Evolutionary conservation across 2,329 filamentous ascomycete species (phyloP).

Genomic region (Hypoxylon sp.): DNA sequence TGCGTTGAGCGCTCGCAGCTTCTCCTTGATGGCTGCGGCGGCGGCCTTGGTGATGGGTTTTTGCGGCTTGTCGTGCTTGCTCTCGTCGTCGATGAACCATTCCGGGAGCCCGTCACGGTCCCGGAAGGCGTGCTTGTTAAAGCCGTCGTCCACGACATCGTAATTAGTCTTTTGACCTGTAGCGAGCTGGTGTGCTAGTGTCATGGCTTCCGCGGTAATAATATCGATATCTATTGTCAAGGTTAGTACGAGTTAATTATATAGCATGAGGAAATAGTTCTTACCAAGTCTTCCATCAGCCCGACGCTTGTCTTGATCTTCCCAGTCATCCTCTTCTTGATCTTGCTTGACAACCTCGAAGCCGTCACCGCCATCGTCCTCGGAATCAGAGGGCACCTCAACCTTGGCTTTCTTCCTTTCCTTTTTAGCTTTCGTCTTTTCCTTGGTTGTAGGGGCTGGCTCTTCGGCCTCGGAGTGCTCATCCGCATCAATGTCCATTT

Average conservation of each 20-base stretch:
- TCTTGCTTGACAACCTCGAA: constrained; percentile 74
- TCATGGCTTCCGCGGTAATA: constrained; percentile 99
- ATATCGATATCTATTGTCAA: constrained; percentile 84
- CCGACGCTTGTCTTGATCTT: constrained; percentile 73
- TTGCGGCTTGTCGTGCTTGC: constrained; percentile 83
- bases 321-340: constrained; percentile 70
- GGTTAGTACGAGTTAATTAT: constrained; percentile 41
- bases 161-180: constrained; percentile 84
- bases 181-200: constrained; percentile 91
- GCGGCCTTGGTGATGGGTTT: constrained; percentile 94
- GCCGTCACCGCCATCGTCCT: constrained; percentile 62
- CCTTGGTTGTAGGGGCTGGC: constrained; percentile 50
- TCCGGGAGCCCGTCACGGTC: constrained; percentile 93
- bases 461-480: constrained; percentile 45
- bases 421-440: constrained; percentile 43
- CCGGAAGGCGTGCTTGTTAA: constrained; percentile 93
- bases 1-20: constrained; percentile 91
- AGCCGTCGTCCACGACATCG: constrained; percentile 90
- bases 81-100: constrained; percentile 97
- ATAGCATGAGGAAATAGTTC: constrained; percentile 38
- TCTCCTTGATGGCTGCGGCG: constrained; percentile 93
- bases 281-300: constrained; percentile 75
- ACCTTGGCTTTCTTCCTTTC: constrained; percentile 43
- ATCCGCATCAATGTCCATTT: constrained; percentile 52
- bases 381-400: constrained; percentile 49